These are phyloP conservation scores for Aureobasidium pullulans DNA, from an alignment of 2,329 filamentous ascomycete genomes.

Conservation along the genomic window DNA sequence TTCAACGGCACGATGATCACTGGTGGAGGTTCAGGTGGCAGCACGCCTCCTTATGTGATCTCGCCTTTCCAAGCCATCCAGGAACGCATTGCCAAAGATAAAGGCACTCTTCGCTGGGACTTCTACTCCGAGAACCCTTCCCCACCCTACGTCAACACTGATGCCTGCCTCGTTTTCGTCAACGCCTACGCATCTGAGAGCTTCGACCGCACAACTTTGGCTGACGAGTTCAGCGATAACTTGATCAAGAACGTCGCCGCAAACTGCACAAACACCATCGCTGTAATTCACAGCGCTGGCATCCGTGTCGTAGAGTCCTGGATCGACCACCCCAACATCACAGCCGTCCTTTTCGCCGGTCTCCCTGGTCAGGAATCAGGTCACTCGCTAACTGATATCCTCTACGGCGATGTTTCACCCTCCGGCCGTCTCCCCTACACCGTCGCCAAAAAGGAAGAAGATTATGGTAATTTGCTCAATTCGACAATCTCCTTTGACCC, in stretches of 20 bases:
- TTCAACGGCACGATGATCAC: conserved; percentile 21
- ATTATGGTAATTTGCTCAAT: conserved; percentile 47
- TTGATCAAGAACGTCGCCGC: conserved; percentile 17
- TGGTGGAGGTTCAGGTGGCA: conserved; percentile 18
- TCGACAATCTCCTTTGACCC: conserved; percentile 18
- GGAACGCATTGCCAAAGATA: conserved; percentile 24
- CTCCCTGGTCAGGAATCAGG: conserved; percentile 83
- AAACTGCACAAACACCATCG: conserved; percentile 18
- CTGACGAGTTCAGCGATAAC: conserved; percentile 15
- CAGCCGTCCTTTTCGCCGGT: conserved; percentile 71
- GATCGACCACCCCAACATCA: conserved; percentile 29
- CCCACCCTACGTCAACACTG: conserved; percentile 11
- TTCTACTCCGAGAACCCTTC: conserved; percentile 27
- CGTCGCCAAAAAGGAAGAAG: conserved; percentile 63
- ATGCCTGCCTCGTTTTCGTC: conserved; percentile 18
- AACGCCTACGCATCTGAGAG: conserved; percentile 16
- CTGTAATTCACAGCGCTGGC: conserved; percentile 17
- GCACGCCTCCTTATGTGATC: conserved; percentile 16
- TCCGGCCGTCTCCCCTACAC: conserved; percentile 85
- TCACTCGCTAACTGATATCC: conserved; percentile 68
- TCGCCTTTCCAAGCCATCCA: conserved; percentile 18
- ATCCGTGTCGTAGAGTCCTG: conserved; percentile 15
- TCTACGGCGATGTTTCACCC: conserved; percentile 70
- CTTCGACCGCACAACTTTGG: conserved; percentile 20
- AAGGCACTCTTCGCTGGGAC: conserved; percentile 30